Conservation (phyloP, 768 basidiomycete species). For the Boletus sp. region DNA sequence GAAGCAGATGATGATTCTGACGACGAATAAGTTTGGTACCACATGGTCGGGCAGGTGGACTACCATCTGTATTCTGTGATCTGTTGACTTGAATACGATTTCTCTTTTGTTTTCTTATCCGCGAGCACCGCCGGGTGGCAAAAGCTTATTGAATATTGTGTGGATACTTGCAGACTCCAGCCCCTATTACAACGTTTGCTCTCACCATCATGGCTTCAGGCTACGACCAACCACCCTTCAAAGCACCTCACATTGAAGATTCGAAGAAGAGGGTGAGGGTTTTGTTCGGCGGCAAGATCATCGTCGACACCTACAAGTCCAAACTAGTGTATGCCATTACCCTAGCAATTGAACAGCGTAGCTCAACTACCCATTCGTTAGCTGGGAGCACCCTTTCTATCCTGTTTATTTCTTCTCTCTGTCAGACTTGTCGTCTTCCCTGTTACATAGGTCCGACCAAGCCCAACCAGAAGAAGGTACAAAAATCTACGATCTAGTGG, state of each 20-base stretch:
- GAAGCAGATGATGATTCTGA: conserved; percentile 75
- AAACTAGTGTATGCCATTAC: conserved; percentile 52
- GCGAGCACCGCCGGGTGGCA: neutral
- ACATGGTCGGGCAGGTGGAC: neutral
- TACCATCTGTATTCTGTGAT: conserved; percentile 8
- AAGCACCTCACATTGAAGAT: conserved; percentile 46
- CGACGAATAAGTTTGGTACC: conserved; percentile 17
- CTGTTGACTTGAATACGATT: conserved; percentile 8
- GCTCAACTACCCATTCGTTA: conserved; percentile 19
- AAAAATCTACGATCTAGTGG: conserved; percentile 45
- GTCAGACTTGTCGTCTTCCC: conserved; percentile 43
- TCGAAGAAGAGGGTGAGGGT: conserved; percentile 51
- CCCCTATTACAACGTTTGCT: neutral
- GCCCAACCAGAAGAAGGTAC: conserved; percentile 30
- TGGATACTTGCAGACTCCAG: neutral
- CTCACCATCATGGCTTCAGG: conserved; percentile 13
- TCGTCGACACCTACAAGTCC: conserved; percentile 55
- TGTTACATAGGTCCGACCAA: conserved; percentile 33
- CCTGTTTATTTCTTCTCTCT: conserved; percentile 53
- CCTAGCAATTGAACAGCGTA: neutral
- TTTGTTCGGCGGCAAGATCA: conserved; percentile 45
- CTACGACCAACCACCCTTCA: conserved; percentile 32
- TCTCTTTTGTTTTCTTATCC: neutral
- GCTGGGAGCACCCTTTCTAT: conserved; percentile 55
- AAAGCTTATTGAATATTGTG: neutral